Evolutionary conservation across 805 yeast genomes (phyloP).

Genomic region (Spencermartinsiella europaea): DNA sequence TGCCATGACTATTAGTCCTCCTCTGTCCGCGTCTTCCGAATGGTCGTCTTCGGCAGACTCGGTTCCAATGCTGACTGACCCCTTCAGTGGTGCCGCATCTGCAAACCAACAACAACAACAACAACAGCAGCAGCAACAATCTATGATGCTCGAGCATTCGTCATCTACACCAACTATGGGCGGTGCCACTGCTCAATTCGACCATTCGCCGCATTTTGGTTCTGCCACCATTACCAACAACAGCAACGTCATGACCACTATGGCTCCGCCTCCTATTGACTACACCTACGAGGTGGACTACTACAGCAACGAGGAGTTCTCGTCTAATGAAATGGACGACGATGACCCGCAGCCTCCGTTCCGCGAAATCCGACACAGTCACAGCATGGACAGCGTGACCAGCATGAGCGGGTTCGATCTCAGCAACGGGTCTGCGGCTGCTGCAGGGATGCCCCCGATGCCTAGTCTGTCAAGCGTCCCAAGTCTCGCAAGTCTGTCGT

Average conservation of each 20-base stretch:
- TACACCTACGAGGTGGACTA: neutral
- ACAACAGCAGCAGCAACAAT: too few relatives aligned
- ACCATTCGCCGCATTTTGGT: too few relatives aligned
- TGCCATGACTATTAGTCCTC: neutral
- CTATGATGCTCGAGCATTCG: too few relatives aligned
- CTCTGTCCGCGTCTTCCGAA: neutral
- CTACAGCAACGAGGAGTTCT: neutral
- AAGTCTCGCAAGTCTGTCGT: neutral
- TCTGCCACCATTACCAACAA: too few relatives aligned
- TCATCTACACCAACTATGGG: too few relatives aligned
- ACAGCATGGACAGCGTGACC: neutral
- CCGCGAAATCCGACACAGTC: too few relatives aligned
- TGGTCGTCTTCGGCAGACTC: too few relatives aligned
- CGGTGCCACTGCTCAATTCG: too few relatives aligned
- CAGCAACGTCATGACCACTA: too few relatives aligned
- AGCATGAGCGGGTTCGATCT: neutral
- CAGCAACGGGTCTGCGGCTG: neutral
- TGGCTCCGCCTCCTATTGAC: neutral
- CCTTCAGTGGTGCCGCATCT: too few relatives aligned
- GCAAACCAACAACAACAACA: too few relatives aligned
- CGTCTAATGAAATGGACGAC: neutral
- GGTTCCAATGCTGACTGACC: too few relatives aligned
- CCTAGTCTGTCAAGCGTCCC: neutral
- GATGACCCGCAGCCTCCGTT: neutral
- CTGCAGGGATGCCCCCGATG: neutral